Conservation (phyloP, 352 stramenopile species). For the Bremia lactucae region DNA sequence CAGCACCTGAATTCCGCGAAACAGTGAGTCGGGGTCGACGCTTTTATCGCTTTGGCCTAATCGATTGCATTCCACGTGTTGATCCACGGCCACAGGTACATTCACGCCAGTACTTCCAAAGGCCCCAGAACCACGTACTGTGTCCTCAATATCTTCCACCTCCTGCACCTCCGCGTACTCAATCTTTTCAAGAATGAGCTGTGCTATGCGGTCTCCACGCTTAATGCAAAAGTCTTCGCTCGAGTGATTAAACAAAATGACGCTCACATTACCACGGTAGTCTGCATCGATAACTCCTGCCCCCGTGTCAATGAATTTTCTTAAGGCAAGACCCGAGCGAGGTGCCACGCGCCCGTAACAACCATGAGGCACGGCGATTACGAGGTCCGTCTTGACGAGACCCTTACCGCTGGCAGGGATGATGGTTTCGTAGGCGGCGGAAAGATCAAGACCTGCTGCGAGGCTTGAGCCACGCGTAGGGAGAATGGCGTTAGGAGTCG, state of each 20-base stretch:
- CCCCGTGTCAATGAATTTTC: conserved; percentile 97
- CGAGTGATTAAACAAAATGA: conserved; percentile 98
- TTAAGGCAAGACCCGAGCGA: conserved; percentile 91
- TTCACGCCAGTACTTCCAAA: conserved; percentile 93
- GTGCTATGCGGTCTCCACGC: conserved; percentile 92
- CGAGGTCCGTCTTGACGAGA: conserved; percentile 95
- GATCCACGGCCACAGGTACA: conserved; percentile 40
- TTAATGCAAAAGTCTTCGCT: conserved; percentile 90
- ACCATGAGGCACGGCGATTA: conserved; percentile 88
- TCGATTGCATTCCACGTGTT: conserved; percentile 12
- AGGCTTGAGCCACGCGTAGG: conserved; percentile 65
- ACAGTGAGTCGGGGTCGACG: conserved; percentile 15
- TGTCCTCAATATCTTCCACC: conserved; percentile 93
- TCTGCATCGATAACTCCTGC: conserved; percentile 97
- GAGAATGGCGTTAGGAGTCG: conserved; percentile 71
- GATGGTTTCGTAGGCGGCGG: conserved; percentile 76
- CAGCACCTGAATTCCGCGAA: conserved; percentile 39
- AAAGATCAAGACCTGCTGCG: conserved; percentile 77
- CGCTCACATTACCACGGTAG: conserved; percentile 95
- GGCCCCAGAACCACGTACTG: conserved; percentile 86
- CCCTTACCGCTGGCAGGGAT: conserved; percentile 88
- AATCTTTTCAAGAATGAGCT: conserved; percentile 97
- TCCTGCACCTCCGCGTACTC: conserved; percentile 85
- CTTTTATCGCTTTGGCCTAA: neutral
- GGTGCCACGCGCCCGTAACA: conserved; percentile 93